A percentile compares a stretch with the other conserved stretches of the same genome.
phyloP scores from a whole-genome alignment of 495 filamentous ascomycete species.

The Cladorrhinum samala region DNA sequence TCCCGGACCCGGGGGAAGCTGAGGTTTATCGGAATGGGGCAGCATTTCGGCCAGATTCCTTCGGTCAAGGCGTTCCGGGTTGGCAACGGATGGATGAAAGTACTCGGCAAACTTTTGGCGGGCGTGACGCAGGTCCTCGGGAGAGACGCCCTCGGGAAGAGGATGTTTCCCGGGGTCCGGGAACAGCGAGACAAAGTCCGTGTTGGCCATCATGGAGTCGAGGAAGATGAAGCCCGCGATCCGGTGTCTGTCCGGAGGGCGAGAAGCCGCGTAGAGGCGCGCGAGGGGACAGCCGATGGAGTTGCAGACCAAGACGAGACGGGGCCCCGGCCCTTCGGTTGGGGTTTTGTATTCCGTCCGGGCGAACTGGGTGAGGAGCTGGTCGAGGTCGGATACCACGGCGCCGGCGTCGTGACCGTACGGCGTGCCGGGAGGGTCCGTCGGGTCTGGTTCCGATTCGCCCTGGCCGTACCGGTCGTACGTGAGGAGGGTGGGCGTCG shows the following conservation, averaged over 20 bases:
- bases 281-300: constrained; percentile 56
- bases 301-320: constrained; percentile 49
- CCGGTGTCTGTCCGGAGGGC: constrained; percentile 36
- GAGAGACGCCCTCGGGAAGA: constrained; percentile 40
- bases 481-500: constrained; percentile 43
- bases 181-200: constrained; percentile 52
- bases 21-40: constrained; percentile 43
- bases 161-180: constrained; percentile 49
- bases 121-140: constrained; percentile 40
- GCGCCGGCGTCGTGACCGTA: constrained; percentile 49
- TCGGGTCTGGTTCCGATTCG: constrained; percentile 49
- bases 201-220: constrained; percentile 58
- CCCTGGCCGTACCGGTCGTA: constrained; percentile 65
- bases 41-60: constrained; percentile 43
- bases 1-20: constrained; percentile 32
- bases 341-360: neutral
- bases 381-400: constrained; percentile 45
- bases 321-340: neutral
- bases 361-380: constrained; percentile 41
- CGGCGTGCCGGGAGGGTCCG: constrained; percentile 37
- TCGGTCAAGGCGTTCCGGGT: constrained; percentile 51
- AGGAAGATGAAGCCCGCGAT: constrained; percentile 50
- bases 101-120: constrained; percentile 32
- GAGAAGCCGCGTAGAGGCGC: constrained; percentile 47
- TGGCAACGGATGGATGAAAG: constrained; percentile 52